These are phyloP conservation scores for Passalora sequoiae DNA, from an alignment of 2,329 filamentous ascomycete species.

Conservation along the genomic window DNA sequence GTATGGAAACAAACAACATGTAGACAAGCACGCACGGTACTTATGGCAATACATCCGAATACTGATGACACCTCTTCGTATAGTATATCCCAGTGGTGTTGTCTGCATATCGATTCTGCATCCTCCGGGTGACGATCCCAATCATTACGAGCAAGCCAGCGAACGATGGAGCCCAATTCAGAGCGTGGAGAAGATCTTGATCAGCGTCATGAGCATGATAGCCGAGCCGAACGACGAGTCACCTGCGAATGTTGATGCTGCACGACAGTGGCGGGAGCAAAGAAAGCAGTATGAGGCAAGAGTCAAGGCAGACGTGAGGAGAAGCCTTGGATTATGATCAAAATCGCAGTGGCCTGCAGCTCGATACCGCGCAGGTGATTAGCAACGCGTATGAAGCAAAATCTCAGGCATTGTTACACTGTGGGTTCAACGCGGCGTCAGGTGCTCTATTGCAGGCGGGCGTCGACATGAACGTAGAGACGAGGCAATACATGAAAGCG, in stretches of 20 bases:
- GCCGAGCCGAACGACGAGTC: slow-evolving; percentile 96
- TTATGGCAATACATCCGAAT: not conserved
- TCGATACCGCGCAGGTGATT: not conserved
- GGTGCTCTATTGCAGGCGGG: not conserved
- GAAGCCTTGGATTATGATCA: slow-evolving; percentile 66
- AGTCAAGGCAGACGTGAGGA: slow-evolving; percentile 76
- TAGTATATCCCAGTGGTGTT: slow-evolving; percentile 84
- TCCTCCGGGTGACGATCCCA: slow-evolving; percentile 91
- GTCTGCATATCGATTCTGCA: slow-evolving; percentile 99
- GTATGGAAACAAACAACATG: slow-evolving; percentile 45
- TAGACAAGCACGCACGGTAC: not conserved
- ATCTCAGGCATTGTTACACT: too few relatives aligned
- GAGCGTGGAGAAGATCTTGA: slow-evolving; percentile 94
- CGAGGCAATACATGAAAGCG: not conserved
- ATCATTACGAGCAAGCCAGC: slow-evolving; percentile 94
- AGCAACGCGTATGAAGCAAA: not conserved
- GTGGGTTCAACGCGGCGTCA: too few relatives aligned
- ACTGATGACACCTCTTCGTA: not conserved
- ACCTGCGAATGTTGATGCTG: slow-evolving; percentile 91
- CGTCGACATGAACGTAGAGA: not conserved
- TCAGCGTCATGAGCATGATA: slow-evolving; percentile 97
- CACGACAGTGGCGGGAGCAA: slow-evolving; percentile 89
- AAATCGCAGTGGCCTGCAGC: not conserved
- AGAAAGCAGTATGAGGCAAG: slow-evolving; percentile 77
- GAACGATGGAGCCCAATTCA: slow-evolving; percentile 97